phyloP scores from a whole-genome alignment of 2,329 filamentous ascomycete species.

The Chrysoporthe austroafricana region DNA sequence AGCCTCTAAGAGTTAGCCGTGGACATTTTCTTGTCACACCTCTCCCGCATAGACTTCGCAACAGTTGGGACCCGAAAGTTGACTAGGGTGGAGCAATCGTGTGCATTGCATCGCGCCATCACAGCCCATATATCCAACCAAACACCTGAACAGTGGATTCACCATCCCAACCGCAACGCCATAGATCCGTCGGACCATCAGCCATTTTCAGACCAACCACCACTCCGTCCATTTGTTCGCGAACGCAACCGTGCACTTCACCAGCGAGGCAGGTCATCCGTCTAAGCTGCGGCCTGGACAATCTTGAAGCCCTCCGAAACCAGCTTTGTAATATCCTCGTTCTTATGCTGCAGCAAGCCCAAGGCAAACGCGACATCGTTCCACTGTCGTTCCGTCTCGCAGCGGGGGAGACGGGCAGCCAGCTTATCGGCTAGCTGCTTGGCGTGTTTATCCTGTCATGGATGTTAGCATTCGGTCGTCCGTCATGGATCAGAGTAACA shows the following conservation, averaged over 20 bases:
- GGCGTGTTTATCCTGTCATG: constrained; percentile 85
- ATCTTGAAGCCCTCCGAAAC: constrained; percentile 77
- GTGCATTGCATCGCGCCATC: background rate
- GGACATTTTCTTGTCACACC: too few relatives aligned
- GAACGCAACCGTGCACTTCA: background rate
- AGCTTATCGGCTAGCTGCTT: constrained; percentile 93
- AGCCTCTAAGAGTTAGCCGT: too few relatives aligned
- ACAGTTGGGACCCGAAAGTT: background rate
- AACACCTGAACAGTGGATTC: background rate
- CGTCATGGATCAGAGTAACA: background rate
- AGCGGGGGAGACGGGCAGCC: constrained; percentile 80
- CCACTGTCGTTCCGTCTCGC: constrained; percentile 94
- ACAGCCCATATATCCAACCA: background rate
- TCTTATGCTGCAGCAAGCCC: constrained; percentile 88
- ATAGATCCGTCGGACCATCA: background rate
- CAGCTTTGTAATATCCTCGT: constrained; percentile 82
- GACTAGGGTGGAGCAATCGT: background rate
- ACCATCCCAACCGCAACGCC: background rate
- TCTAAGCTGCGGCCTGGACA: constrained; percentile 62
- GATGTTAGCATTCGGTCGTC: constrained; percentile 27
- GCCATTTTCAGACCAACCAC: background rate
- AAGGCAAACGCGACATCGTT: constrained; percentile 95
- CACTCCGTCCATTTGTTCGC: background rate
- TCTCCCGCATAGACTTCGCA: background rate
- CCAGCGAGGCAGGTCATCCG: constrained; percentile 9